A percentile compares a stretch with the other conserved stretches of the same genome.
Conservation (phyloP, 495 filamentous ascomycete genomes). For the Penicillium cosmopolitanum region DNA sequence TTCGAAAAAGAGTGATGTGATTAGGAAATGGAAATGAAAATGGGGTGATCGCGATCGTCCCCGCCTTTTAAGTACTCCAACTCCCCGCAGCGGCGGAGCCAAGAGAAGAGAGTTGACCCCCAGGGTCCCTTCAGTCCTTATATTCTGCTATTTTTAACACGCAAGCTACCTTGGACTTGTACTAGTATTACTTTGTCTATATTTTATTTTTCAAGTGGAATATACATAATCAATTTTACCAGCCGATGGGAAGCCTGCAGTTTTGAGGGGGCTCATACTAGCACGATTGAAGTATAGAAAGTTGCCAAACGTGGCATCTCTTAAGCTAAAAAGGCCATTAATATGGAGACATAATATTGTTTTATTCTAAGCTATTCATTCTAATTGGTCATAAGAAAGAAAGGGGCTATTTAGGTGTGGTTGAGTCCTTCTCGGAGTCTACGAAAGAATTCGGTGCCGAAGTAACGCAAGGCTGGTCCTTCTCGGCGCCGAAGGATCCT, state of each 20-base stretch:
- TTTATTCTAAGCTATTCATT: too few species aligned
- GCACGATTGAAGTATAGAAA: too few species aligned
- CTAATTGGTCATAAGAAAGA: too few species aligned
- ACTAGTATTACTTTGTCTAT: neutral
- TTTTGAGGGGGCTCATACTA: too few species aligned
- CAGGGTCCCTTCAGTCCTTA: neutral
- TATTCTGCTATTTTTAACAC: neutral
- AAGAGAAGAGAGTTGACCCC: neutral
- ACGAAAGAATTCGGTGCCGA: neutral
- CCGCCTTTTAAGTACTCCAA: constrained; percentile 5
- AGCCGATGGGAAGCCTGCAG: too few species aligned
- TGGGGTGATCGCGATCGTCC: neutral
- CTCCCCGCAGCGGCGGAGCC: constrained; percentile 5
- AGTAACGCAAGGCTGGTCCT: neutral
- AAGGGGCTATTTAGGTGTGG: neutral
- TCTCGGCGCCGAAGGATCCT: neutral
- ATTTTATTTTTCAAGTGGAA: neutral
- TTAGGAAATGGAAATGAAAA: neutral
- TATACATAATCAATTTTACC: too few species aligned
- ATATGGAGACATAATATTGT: too few species aligned
- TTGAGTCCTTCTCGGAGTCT: neutral
- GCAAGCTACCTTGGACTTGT: neutral
- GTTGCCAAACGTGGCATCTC: too few species aligned
- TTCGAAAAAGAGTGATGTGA: neutral
- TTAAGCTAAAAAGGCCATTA: too few species aligned